Percentiles rank a stretch among this genome's conserved stretches.
phyloP scores from a whole-genome alignment of 169 alveolate species.

The Plasmodium inui region DNA sequence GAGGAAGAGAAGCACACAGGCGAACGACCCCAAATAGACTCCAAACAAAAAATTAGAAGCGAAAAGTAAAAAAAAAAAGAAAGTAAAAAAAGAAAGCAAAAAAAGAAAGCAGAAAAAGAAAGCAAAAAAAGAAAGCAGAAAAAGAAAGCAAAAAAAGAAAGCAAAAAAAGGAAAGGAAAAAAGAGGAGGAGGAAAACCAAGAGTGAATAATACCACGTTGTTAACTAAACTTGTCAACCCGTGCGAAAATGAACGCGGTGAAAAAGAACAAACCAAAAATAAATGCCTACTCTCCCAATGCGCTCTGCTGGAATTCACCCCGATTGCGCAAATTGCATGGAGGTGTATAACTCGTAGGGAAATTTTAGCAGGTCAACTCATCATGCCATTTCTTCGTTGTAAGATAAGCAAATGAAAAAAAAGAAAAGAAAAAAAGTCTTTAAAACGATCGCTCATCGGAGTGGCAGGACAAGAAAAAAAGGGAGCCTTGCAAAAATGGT shows the following conservation, averaged over 20 bases:
- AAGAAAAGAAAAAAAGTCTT: neutral
- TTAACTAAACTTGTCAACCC: neutral
- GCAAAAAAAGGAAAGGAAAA: too few species aligned
- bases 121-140: neutral
- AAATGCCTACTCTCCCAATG: neutral
- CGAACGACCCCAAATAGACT: neutral
- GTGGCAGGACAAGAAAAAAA: neutral
- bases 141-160: neutral
- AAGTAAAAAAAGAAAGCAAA: neutral
- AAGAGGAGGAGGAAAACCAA: neutral
- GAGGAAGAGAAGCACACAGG: neutral
- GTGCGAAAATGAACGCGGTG: neutral
- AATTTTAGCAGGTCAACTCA: neutral
- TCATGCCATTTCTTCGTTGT: neutral
- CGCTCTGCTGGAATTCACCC: neutral
- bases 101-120: neutral
- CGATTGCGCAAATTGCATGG: neutral
- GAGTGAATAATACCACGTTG: neutral
- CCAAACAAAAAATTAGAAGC: neutral
- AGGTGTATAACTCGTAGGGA: neutral
- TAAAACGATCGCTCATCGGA: neutral
- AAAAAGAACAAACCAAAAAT: too few species aligned
- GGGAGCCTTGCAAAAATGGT: neutral
- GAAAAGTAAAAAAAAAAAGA: neutral
- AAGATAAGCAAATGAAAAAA: neutral